These are phyloP conservation scores for Fusarium staphyleae DNA, from an alignment of 2,329 filamentous ascomycete genomes.

Conservation along the genomic window DNA sequence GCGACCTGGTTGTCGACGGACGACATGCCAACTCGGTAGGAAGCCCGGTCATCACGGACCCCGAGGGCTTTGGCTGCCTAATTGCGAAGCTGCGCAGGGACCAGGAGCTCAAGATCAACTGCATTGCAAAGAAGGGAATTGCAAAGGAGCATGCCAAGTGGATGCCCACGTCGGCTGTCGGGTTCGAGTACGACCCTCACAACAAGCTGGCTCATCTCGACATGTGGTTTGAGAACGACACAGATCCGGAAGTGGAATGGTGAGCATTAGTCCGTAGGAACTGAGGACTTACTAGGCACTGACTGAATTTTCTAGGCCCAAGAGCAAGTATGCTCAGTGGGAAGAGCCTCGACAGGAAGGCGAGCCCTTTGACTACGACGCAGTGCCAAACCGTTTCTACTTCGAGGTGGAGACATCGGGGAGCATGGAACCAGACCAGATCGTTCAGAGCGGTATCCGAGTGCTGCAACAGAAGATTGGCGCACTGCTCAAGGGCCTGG, in stretches of 20 bases:
- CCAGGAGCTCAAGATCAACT: slow-evolving; percentile 89
- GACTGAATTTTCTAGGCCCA: slow-evolving; percentile 65
- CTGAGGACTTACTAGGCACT: background rate
- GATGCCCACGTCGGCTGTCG: slow-evolving; percentile 90
- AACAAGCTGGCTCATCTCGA: slow-evolving; percentile 94
- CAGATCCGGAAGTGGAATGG: slow-evolving; percentile 84
- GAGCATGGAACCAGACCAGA: slow-evolving; percentile 85
- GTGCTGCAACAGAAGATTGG: slow-evolving; percentile 92
- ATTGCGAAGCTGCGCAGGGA: slow-evolving; percentile 90
- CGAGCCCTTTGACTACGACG: slow-evolving; percentile 90
- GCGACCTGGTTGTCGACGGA: slow-evolving; percentile 79
- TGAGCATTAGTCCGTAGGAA: slow-evolving; percentile 53
- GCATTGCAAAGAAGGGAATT: slow-evolving; percentile 97
- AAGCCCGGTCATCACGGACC: slow-evolving; percentile 82
- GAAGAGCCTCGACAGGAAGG: slow-evolving; percentile 82
- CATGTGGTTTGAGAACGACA: slow-evolving; percentile 85
- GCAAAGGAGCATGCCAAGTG: slow-evolving; percentile 99
- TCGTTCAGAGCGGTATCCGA: slow-evolving; percentile 87
- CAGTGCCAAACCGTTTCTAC: slow-evolving; percentile 85
- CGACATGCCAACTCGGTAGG: slow-evolving; percentile 79
- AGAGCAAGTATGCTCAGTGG: slow-evolving; percentile 79
- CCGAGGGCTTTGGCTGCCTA: slow-evolving; percentile 79
- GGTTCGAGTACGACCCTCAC: slow-evolving; percentile 97
- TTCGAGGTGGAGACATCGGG: slow-evolving; percentile 91
- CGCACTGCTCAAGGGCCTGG: slow-evolving; percentile 69